These are phyloP conservation scores for Saturnispora galanensis DNA, from an alignment of 805 yeast genomes.

Conservation along the genomic window DNA sequence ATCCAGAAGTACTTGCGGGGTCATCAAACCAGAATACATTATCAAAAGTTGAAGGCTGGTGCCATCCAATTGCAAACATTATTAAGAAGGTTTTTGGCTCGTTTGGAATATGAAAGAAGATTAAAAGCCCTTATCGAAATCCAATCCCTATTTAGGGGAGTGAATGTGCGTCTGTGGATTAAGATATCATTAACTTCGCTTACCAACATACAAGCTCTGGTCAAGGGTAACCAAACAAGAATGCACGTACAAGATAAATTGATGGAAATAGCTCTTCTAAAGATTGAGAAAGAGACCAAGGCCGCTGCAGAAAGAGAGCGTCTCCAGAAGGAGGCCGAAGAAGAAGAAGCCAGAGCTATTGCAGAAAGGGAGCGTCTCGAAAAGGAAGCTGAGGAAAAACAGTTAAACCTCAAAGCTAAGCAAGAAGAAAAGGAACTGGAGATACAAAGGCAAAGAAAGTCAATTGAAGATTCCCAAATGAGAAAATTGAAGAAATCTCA, in stretches of 20 bases:
- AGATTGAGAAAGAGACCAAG: conserved; percentile 81
- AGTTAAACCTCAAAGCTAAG: not conserved
- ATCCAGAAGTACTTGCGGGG: conserved; percentile 77
- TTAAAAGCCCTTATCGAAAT: conserved; percentile 8
- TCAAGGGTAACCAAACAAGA: conserved; percentile 45
- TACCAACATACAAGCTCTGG: conserved; percentile 33
- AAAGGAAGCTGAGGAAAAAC: not conserved
- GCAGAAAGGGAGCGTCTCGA: conserved; percentile 7
- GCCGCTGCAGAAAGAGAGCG: conserved; percentile 50
- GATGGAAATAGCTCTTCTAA: conserved; percentile 75
- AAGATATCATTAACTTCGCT: conserved; percentile 28
- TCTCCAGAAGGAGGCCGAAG: conserved; percentile 12
- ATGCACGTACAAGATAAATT: conserved; percentile 43
- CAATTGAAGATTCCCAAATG: not conserved
- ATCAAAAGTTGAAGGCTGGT: conserved; percentile 42
- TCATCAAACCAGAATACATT: conserved; percentile 50
- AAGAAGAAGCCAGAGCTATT: conserved; percentile 18
- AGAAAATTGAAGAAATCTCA: not conserved
- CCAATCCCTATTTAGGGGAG: conserved; percentile 47
- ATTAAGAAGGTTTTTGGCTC: conserved; percentile 48
- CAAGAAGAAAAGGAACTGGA: not conserved
- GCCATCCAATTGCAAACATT: conserved; percentile 51
- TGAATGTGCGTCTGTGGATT: conserved; percentile 33
- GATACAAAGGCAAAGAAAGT: not conserved
- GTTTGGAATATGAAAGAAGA: conserved; percentile 43